A percentile compares a stretch with the other conserved stretches of the same genome.
phyloP scores from a whole-genome alignment of 75 land plant species.

The Selaginella moellendorffii region DNA sequence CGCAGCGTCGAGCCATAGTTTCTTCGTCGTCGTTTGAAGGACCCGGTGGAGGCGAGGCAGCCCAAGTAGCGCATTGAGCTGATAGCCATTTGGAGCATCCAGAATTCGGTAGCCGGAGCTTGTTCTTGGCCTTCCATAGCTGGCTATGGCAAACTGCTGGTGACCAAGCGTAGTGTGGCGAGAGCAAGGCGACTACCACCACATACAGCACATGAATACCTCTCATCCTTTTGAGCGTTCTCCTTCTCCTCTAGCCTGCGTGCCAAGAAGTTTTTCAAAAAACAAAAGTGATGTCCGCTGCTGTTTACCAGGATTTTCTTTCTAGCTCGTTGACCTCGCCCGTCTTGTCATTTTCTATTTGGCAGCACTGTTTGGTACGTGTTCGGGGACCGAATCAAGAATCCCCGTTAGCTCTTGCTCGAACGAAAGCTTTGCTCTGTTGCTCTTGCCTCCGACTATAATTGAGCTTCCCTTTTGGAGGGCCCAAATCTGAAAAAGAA shows the following conservation, averaged over 20 bases:
- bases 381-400: slow-evolving; percentile 75
- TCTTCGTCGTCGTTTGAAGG: not conserved
- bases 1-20: not conserved
- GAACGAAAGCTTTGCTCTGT: slow-evolving; percentile 64
- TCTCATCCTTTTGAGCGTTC: not conserved
- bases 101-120: no score
- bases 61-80: not conserved
- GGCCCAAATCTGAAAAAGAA: slow-evolving; percentile 99
- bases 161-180: not conserved
- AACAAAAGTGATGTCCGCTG: not conserved
- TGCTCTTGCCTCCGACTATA: slow-evolving; percentile 83
- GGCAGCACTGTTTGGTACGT: no score
- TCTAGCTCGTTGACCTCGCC: not conserved
- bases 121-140: not conserved
- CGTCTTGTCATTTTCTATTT: no score
- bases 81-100: no score
- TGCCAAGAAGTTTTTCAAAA: not conserved
- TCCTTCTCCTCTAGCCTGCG: not conserved
- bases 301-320: not conserved
- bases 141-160: not conserved
- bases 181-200: not conserved
- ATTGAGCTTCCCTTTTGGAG: slow-evolving; percentile 73
- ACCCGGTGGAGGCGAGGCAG: not conserved
- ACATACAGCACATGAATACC: not conserved
- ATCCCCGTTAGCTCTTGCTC: slow-evolving; percentile 53